Base-by-base conservation (phyloP, 2,329 filamentous ascomycete genomes). In the Ophiostoma fasciatum region DNA sequence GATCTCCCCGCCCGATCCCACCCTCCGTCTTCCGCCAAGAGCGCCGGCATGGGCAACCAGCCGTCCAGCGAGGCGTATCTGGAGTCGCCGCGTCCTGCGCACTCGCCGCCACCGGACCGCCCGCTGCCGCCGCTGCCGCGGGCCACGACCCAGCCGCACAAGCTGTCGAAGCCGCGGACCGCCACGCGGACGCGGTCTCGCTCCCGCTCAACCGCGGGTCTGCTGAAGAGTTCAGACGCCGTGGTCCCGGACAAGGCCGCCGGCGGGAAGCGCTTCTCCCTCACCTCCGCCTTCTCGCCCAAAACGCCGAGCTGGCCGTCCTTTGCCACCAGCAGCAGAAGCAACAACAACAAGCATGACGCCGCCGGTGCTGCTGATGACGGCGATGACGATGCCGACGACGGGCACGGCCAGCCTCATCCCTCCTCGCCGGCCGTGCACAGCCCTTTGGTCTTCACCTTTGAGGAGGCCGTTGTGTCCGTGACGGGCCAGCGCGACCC, bases 151-250 rank as follows among this genome's bases (percentile, higher is more conserved):
- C 23, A 4, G 23, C 23, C 21, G 21, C 21, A 68, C 43, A 69
- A 61, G 54, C 58, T 71, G 41, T 66, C 62, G 34, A 71, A 71
- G 49, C 61, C 64, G 40, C 62, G 57, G 41, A 59, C 56, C 25
- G 55, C 53, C 37, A 19, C 11, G 4, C 61, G 53, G 6, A 10
- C 22, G 22, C 22, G 22, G 9, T 13, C 23, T 3, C 23, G 23
- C 23, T 25, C 23, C 43, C 55, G 54, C 52, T 51, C 54, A 36
- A 53, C 59, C 53, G 52, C 59, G 53, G 56, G 57, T 44, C 55
- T 62, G 50, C 53, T 60, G 46, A 39, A 31, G 20, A 58, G 49
- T 49, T 44, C 55, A 36, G 52, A 49, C 45, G 50, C 48, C n/a
- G n/a, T n/a, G n/a, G n/a, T n/a, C 41, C 47, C 48, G 45, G 53